Evolutionary conservation across 495 filamentous ascomycete genomes (phyloP).

Genomic region (Daldinia bambusicola): DNA sequence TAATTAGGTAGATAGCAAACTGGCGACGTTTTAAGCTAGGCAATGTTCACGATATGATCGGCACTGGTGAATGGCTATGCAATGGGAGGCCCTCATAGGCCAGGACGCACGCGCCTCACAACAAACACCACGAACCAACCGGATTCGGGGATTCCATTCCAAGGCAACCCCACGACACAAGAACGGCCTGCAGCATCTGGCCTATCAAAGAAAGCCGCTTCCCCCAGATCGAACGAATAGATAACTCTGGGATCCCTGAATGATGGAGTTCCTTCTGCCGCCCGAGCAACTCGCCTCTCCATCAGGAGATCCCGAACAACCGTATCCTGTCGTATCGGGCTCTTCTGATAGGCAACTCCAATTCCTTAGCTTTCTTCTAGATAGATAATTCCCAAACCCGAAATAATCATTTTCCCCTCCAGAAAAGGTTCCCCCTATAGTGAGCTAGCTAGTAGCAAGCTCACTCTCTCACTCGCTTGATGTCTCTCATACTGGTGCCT

Average conservation of each 20-base stretch:
- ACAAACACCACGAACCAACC: conserved; percentile 32
- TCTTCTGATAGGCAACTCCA: not conserved
- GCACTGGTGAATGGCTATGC: conserved; percentile 8
- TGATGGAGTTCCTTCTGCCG: not conserved
- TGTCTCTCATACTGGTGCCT: conserved; percentile 23
- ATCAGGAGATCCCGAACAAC: conserved; percentile 5
- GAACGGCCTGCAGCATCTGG: conserved; percentile 34
- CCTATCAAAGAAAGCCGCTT: conserved; percentile 30
- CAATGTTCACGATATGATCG: not conserved
- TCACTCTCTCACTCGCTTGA: not conserved
- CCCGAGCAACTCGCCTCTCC: conserved; percentile 9
- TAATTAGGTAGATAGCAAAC: not conserved
- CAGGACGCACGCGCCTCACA: conserved; percentile 39
- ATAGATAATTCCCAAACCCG: too few relatives aligned
- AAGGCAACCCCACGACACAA: conserved; percentile 30
- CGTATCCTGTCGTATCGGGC: not conserved
- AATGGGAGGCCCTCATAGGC: conserved; percentile 12
- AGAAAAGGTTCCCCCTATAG: not conserved
- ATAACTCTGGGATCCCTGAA: conserved; percentile 12
- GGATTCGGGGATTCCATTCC: conserved; percentile 10
- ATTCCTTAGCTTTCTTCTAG: not conserved
- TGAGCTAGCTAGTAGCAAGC: not conserved
- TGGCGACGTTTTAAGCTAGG: not conserved
- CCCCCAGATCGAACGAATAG: conserved; percentile 15
- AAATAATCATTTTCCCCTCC: not conserved